Percentiles rank a stretch among this genome's conserved stretches.
phyloP scores from a whole-genome alignment of 495 filamentous ascomycete genomes.

The Penicillium verhagenii region DNA sequence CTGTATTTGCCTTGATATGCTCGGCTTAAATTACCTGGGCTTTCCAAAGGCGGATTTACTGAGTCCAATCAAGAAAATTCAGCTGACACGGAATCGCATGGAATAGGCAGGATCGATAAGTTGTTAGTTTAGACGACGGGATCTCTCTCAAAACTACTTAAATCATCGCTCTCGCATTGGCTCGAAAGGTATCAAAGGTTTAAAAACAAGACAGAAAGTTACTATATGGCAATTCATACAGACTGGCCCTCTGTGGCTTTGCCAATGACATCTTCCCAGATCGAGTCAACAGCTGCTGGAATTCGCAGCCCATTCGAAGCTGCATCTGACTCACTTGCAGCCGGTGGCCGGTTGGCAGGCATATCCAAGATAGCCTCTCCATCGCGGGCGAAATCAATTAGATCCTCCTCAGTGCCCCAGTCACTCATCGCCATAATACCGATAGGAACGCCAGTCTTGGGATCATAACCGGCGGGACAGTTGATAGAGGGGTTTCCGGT shows the following conservation, averaged over 20 bases:
- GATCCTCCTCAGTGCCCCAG: constrained; percentile 80
- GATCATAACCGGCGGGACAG: constrained; percentile 72
- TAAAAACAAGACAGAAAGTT: not conserved
- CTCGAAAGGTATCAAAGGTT: not conserved
- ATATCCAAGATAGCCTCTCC: constrained; percentile 55
- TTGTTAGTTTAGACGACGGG: no score
- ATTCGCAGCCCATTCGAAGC: constrained; percentile 18
- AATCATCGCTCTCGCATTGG: no score
- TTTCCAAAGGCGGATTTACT: no score
- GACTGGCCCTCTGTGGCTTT: constrained; percentile 16
- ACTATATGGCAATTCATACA: constrained; percentile 5
- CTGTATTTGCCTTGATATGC: no score
- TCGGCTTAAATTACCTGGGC: no score
- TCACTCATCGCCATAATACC: constrained; percentile 89
- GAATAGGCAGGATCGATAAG: no score
- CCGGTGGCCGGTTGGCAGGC: constrained; percentile 11
- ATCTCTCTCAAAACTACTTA: no score
- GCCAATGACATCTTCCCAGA: constrained; percentile 42
- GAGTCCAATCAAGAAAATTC: no score
- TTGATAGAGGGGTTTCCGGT: constrained; percentile 76
- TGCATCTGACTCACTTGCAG: not conserved
- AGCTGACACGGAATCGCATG: no score
- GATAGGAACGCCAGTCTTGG: constrained; percentile 60
- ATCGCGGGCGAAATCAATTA: constrained; percentile 73
- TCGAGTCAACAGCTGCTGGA: constrained; percentile 20